Conservation (phyloP, 2,329 filamentous ascomycete species). For the Aspergillus sp. region DNA sequence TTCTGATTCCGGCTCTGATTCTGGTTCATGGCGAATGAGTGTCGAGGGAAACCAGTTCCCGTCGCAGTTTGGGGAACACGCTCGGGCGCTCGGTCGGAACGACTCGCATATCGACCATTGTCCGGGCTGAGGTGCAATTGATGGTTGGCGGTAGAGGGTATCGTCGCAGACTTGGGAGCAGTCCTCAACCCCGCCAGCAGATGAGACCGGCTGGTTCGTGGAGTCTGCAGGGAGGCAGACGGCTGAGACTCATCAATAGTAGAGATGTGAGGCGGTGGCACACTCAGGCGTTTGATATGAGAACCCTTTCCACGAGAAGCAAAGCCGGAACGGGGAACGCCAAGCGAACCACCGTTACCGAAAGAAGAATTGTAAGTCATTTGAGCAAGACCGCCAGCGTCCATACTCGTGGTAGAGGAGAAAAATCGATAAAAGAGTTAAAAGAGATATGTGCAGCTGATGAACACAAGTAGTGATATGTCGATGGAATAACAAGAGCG, state of each 20-base stretch:
- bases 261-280: conserved; percentile 66
- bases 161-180: conserved; percentile 76
- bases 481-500: conserved; percentile 4
- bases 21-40: conserved; percentile 23
- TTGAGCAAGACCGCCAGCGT: conserved; percentile 98
- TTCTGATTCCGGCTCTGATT: conserved; percentile 11
- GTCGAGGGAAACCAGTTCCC: conserved; percentile 45
- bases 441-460: conserved; percentile 23
- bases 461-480: conserved; percentile 8
- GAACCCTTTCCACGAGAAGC: conserved; percentile 77
- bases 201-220: conserved; percentile 89
- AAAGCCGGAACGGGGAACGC: conserved; percentile 70
- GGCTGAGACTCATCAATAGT: conserved; percentile 57
- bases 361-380: conserved; percentile 84
- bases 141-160: conserved; percentile 54
- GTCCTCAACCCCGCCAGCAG: conserved; percentile 88
- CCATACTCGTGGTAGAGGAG: conserved; percentile 46
- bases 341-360: conserved; percentile 58
- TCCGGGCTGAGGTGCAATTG: conserved; percentile 46
- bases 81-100: conserved; percentile 36
- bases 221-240: conserved; percentile 65
- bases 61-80: conserved; percentile 54
- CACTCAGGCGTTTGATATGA: conserved; percentile 76
- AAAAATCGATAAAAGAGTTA: conserved; percentile 2
- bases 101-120: conserved; percentile 40